Base-by-base conservation (phyloP, 352 stramenopile species). In the Phytophthora cactorum region DNA sequence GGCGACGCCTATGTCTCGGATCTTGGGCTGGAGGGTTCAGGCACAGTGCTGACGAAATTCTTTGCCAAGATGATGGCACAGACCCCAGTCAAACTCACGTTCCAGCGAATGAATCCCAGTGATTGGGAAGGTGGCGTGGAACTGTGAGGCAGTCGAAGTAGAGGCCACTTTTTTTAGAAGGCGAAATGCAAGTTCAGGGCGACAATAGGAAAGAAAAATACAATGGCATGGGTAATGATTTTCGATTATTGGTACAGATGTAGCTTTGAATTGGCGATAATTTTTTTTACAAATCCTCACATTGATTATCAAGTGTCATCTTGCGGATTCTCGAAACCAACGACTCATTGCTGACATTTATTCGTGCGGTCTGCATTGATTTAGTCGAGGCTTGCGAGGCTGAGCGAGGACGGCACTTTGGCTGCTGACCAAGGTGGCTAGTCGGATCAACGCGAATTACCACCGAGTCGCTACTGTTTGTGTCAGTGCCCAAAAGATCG, bases 101-200 rank as follows among this genome's bases (percentile, higher is more conserved):
- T 92, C 58, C 84, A 92, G 70, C 79, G 81, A 32, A 92, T 88
- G 78, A 68, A 72, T 53, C 68, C 75, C 5, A 77, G 76, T 50
- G 79, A 86, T 52, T 92, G 84, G 84, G 84, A 92, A 55, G 84
- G 84, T n/a, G 84, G 84, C 29, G 84, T 92, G 1, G 84, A 92
- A 54, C 59, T 92, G 45, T 92, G 67, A 56, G 52, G 14, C 5
- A 32, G 41, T 43, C 31, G n/a, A 47, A 38, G 44, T 47, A 52
- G 41, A 36, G 17, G 36, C 36, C 28, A 17, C 29, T 34, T 34
- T 11, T 34, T 60, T 28, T 53, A 15, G 50, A 49, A 31, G 59
- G 22, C 22, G n/a, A 55, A 63, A 25, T 29, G 41, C 22, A 22
- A 22, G 22, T 22, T 22, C 22, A 22, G 22, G 22, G 22, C 22